Evolutionary conservation across 805 yeast species (phyloP).

Genomic region (Candida golubevii): DNA sequence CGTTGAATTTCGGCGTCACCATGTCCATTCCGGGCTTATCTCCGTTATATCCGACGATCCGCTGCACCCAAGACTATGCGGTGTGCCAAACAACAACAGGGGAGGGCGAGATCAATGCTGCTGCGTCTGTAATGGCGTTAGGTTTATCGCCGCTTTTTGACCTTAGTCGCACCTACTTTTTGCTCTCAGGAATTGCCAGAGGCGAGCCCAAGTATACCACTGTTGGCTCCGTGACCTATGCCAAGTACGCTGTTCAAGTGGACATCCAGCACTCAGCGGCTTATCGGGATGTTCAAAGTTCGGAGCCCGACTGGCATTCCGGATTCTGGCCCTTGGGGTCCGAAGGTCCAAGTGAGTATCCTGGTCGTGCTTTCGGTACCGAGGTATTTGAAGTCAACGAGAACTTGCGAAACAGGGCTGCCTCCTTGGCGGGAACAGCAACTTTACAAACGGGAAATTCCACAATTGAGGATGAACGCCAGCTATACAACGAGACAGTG

Average conservation of each 20-base stretch:
- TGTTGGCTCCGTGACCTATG: constrained; percentile 55
- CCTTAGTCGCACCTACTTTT: constrained; percentile 53
- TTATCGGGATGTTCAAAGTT: constrained; percentile 28
- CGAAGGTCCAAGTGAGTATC: constrained; percentile 44
- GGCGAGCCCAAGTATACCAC: constrained; percentile 54
- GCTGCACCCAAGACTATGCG: constrained; percentile 49
- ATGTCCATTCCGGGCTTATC: constrained; percentile 64
- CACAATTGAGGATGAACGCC: constrained; percentile 42
- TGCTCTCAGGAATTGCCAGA: constrained; percentile 65
- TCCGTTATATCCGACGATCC: constrained; percentile 53
- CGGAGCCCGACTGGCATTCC: constrained; percentile 48
- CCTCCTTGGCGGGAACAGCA: constrained; percentile 44
- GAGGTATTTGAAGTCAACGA: constrained; percentile 62
- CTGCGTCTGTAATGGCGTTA: constrained; percentile 52
- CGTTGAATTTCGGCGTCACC: constrained; percentile 47
- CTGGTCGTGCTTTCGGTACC: constrained; percentile 54
- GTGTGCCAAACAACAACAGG: constrained; percentile 64
- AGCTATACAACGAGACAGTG: constrained; percentile 44
- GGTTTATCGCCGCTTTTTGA: constrained; percentile 53
- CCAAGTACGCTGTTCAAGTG: constrained; percentile 58
- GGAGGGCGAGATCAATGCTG: constrained; percentile 66
- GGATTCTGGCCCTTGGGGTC: constrained; percentile 58
- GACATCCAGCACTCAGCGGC: constrained; percentile 56
- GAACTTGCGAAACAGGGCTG: constrained; percentile 53
- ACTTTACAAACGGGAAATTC: constrained; percentile 42